A percentile compares a stretch with the other conserved stretches of the same genome.
These are phyloP conservation scores for Chimonanthus praecox DNA, from an alignment of 164 flowering plant species.

Conservation along the genomic window DNA sequence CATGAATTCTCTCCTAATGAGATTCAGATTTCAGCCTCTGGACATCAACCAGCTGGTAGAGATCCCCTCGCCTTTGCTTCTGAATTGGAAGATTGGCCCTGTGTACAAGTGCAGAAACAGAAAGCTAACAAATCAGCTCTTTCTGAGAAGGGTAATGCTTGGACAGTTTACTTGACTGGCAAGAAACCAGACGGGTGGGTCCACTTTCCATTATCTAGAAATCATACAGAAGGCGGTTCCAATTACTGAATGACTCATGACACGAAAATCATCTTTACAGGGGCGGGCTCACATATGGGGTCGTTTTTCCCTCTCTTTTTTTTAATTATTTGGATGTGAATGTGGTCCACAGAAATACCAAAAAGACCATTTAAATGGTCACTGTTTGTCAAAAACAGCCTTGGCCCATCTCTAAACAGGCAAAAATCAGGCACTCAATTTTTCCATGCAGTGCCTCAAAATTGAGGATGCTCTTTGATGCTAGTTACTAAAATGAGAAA, in stretches of 20 bases:
- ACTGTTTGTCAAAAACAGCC: too few species aligned
- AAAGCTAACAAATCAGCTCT: not conserved
- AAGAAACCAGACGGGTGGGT: not conserved
- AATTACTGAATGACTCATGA: too few species aligned
- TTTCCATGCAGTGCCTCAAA: too few species aligned
- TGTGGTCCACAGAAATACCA: too few species aligned
- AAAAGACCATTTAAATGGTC: too few species aligned
- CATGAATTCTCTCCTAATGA: not conserved
- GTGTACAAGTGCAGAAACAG: slow-evolving; percentile 4
- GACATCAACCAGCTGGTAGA: slow-evolving; percentile 82
- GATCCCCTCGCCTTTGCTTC: slow-evolving; percentile 87
- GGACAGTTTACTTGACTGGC: not conserved
- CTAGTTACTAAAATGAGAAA: not conserved
- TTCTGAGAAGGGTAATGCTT: not conserved
- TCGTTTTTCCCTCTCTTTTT: too few species aligned
- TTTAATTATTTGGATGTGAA: too few species aligned
- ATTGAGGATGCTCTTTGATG: too few species aligned
- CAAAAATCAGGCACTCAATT: not conserved
- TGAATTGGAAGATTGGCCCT: slow-evolving; percentile 70
- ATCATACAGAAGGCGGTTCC: too few species aligned
- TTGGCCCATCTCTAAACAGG: too few species aligned
- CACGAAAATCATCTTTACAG: too few species aligned
- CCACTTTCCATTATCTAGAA: not conserved
- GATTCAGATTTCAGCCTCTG: slow-evolving; percentile 34
- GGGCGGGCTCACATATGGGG: too few species aligned